phyloP scores from a whole-genome alignment of 2,329 filamentous ascomycete genomes.

The Gyromitra esculenta region DNA sequence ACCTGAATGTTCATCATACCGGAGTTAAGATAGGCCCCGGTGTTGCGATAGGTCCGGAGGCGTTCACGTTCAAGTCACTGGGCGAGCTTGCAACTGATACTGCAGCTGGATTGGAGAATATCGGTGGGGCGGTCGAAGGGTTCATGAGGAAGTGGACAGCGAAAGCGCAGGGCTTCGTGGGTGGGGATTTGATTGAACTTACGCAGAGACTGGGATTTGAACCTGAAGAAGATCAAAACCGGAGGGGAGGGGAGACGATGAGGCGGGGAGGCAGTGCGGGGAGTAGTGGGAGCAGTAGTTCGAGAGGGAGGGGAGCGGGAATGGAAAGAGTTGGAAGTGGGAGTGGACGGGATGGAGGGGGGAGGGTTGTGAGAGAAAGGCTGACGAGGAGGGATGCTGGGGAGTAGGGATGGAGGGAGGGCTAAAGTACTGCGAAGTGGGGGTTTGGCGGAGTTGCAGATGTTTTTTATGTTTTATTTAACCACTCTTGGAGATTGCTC shows the following conservation, averaged over 20 bases:
- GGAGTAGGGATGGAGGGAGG: conserved; percentile 51
- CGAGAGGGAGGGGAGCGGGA: conserved; percentile 18
- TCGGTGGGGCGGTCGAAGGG: conserved; percentile 85
- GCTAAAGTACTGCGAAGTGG: conserved; percentile 28
- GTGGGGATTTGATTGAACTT: conserved; percentile 52
- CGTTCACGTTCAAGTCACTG: conserved; percentile 63
- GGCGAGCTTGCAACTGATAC: conserved; percentile 60
- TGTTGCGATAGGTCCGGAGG: conserved; percentile 64
- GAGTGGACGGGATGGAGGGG: conserved; percentile 31
- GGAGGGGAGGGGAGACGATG: conserved; percentile 46
- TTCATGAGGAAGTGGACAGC: conserved; percentile 87
- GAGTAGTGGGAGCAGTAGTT: background rate
- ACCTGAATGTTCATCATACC: conserved; percentile 52
- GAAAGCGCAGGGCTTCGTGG: conserved; percentile 62
- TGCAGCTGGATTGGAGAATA: conserved; percentile 74
- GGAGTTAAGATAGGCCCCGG: conserved; percentile 62
- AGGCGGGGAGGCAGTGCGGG: conserved; percentile 41
- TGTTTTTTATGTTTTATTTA: background rate
- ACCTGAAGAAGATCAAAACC: conserved; percentile 43
- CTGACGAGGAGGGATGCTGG: conserved; percentile 15
- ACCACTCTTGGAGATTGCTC: background rate
- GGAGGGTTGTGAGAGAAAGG: conserved; percentile 56
- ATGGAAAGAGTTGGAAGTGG: conserved; percentile 32
- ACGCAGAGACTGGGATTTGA: conserved; percentile 50
- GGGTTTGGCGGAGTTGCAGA: background rate